Conservation (phyloP, 768 basidiomycete species). For the Podaxis pistillaris region DNA sequence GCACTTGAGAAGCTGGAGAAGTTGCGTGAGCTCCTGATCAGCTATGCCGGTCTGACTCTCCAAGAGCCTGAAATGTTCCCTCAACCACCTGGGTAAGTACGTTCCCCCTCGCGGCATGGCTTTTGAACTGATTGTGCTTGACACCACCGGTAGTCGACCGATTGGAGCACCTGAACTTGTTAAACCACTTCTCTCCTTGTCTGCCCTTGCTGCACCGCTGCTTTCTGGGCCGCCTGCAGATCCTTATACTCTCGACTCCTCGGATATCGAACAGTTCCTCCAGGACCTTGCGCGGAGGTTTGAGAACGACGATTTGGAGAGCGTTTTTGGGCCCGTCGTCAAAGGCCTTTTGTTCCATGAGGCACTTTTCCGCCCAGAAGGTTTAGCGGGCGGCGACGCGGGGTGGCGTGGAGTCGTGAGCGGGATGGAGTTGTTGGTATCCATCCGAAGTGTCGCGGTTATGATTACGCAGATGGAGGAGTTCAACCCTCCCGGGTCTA, state of each 20-base stretch:
- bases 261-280: slow-evolving; percentile 78
- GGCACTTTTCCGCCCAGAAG: slow-evolving; percentile 63
- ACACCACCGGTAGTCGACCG: slow-evolving; percentile 46
- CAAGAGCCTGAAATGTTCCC: slow-evolving; percentile 96
- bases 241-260: slow-evolving; percentile 52
- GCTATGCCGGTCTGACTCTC: slow-evolving; percentile 83
- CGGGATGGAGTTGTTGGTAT: slow-evolving; percentile 77
- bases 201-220: slow-evolving; percentile 66
- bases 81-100: slow-evolving; percentile 70
- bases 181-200: slow-evolving; percentile 74
- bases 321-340: slow-evolving; percentile 76
- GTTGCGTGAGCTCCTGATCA: slow-evolving; percentile 78
- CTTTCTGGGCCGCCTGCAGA: slow-evolving; percentile 44
- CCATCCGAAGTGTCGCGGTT: slow-evolving; percentile 78
- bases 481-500: slow-evolving; percentile 66
- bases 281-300: slow-evolving; percentile 83
- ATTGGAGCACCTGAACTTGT: slow-evolving; percentile 81
- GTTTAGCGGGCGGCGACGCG: slow-evolving; percentile 68
- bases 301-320: slow-evolving; percentile 76
- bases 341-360: slow-evolving; percentile 59
- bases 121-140: background rate
- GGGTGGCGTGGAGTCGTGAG: slow-evolving; percentile 85
- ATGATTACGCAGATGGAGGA: slow-evolving; percentile 75
- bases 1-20: slow-evolving; percentile 70
- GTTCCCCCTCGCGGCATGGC: background rate